Base-by-base conservation (phyloP, 441 rosid genomes). In the Theobroma grandiflorum region DNA sequence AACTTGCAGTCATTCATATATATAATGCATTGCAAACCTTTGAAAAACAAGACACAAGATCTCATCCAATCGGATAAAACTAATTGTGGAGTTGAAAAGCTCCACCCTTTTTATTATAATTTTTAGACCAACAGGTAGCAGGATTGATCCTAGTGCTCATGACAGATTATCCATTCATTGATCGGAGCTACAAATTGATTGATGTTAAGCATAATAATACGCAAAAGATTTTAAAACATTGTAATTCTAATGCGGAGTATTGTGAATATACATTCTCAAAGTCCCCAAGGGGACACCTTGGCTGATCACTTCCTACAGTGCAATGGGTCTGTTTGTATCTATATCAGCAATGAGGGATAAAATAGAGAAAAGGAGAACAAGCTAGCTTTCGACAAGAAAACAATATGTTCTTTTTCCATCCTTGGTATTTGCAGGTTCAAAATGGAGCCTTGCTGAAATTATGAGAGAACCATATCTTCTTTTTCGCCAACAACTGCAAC, bases 401-500 rank as follows among this genome's bases (percentile, higher is more conserved):
- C 4, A 40, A 3, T 8, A 58, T 58, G 14, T 58, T 58, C 31
- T 58, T 58, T 20, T 58, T 58, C 63, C 35, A 9, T 58, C 35
- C 20, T 9, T 58, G 35, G 5, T 22, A 20, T 20, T 31, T 6
- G 18, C 66, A 31, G 66, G 40, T 62, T 62, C 66, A 62, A 37
- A 26, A 62, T 35, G 67, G 1, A 35, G n/a, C 12, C 26, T 64
- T 15, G 10, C 31, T 26, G 31, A 26, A 26, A 26, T 26, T 26
- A 26, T 26, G 31, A 26, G 31, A 26, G 0, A 26, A 26, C 31
- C 31, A 26, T 26, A 26, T 26, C 31, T 26, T 26, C 31, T 40
- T 40, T 40, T 40, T 40, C 42, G 31, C 42, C 53, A 65, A 43
- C 53, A 67, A 67, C 72, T 67, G 72, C 72, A 67, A 42, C n/a